phyloP scores from a whole-genome alignment of 2,329 filamentous ascomycete species.

The Furcasterigmium furcatum region DNA sequence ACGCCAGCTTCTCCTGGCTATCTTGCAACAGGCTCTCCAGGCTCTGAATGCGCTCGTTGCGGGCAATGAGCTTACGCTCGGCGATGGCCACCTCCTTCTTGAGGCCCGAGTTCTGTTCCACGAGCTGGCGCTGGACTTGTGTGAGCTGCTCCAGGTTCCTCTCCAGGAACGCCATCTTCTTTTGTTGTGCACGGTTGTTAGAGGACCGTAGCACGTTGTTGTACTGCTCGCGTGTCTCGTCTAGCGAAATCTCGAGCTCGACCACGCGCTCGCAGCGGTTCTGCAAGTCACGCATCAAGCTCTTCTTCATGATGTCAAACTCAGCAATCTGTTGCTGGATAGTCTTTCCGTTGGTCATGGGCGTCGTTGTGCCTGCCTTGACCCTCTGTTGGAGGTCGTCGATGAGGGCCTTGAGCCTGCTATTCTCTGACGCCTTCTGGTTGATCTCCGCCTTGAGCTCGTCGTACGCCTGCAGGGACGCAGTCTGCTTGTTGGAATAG shows the following conservation, averaged over 20 bases:
- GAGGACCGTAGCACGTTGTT: slow-evolving; percentile 96
- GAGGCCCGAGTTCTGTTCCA: slow-evolving; percentile 93
- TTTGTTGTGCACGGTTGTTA: slow-evolving; percentile 98
- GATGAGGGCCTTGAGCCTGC: slow-evolving; percentile 74
- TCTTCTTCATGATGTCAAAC: slow-evolving; percentile 99
- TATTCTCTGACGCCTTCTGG: slow-evolving; percentile 78
- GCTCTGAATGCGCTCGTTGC: slow-evolving; percentile 95
- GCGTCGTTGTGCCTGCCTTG: slow-evolving; percentile 56
- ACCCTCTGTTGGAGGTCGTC: slow-evolving; percentile 74
- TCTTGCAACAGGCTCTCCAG: slow-evolving; percentile 90
- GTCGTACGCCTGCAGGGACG: slow-evolving; percentile 69
- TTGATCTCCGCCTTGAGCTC: slow-evolving; percentile 74
- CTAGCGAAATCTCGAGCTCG: slow-evolving; percentile 94
- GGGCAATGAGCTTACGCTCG: slow-evolving; percentile 91
- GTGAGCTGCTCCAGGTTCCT: slow-evolving; percentile 97
- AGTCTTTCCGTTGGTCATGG: slow-evolving; percentile 80
- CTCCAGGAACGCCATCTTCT: slow-evolving; percentile 99
- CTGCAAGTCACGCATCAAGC: slow-evolving; percentile 95
- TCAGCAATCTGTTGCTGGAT: slow-evolving; percentile 97
- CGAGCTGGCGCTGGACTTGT: slow-evolving; percentile 93
- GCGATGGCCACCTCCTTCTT: slow-evolving; percentile 99
- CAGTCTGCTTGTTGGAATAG: slow-evolving; percentile 71
- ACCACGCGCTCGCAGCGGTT: slow-evolving; percentile 98
- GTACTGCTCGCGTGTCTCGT: slow-evolving; percentile 97
- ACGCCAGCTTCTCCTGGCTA: slow-evolving; percentile 96